Base-by-base conservation (phyloP, 495 filamentous ascomycete genomes). In the Aspergillus asperescens region DNA sequence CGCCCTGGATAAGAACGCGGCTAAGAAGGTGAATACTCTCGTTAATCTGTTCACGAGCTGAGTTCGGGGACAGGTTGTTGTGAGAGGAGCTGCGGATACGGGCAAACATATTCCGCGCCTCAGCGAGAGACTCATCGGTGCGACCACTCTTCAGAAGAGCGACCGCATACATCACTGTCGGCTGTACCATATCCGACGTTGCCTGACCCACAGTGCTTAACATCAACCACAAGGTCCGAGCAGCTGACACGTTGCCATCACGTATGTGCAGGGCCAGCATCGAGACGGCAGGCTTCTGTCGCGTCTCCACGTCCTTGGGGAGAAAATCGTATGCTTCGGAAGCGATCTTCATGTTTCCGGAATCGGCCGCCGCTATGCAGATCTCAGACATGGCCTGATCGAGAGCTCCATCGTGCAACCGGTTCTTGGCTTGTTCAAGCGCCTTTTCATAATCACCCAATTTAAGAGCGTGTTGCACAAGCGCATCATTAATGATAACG, bases 241-340 rank as follows among this genome's bases (percentile, higher is more conserved):
- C 90, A 46, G 78, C 79, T 19, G 83, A 76, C 51, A 95, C 77
- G 65, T 95, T 84, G 42, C 85, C 89, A 45, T 78, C 73, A 38
- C 92, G 90, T 48, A 95, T 74, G 56, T 90, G 84, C 62, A 95
- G 81, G 32, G 93, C 91, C 25, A 95, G 71, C 65, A 96, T 78
- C 9, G 93, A 86, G 62, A 89, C 82, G n/a, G 89, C 86, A 2
- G 89, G 81, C 25, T 70, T 65, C 35, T 83, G 74, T 42, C 83
- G 70, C 27, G 78, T 75, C 18, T 63, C 54, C 15, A 77, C 73
- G 25, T 72, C 73, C 7, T 64, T 63, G 3, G 77, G 68, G 46
- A 87, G 67, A 62, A 74, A 56, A 62, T 77, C 69, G 58, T 77
- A 92, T 24, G 90, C 86, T 48, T 83, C 72, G 32, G 78, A 76